Percentiles rank a stretch among this genome's conserved stretches.
Conservation (phyloP, 1,139 yeast species). For the Groenewaldozyma sp. region DNA sequence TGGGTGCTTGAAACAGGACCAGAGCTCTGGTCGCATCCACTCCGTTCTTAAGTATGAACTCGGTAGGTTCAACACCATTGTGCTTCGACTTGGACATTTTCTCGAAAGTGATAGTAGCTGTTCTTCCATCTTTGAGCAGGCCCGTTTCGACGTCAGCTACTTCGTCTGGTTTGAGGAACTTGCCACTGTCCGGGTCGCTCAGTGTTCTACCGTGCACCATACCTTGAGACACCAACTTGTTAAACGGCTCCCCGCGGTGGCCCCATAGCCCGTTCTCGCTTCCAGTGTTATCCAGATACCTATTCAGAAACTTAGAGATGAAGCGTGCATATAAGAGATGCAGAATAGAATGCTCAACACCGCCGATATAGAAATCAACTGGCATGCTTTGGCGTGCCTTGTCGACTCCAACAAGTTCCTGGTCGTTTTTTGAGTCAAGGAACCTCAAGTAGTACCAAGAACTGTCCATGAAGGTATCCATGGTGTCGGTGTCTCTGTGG, state of each 20-base stretch:
- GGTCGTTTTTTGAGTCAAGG: slow-evolving; percentile 57
- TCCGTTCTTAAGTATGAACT: slow-evolving; percentile 70
- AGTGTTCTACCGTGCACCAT: slow-evolving; percentile 95
- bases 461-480: slow-evolving; percentile 97
- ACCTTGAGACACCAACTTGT: slow-evolving; percentile 79
- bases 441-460: slow-evolving; percentile 93
- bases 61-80: slow-evolving; percentile 87
- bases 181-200: slow-evolving; percentile 60
- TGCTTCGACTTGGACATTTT: slow-evolving; percentile 95
- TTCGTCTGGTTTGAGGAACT: slow-evolving; percentile 73
- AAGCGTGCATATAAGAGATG: slow-evolving; percentile 83
- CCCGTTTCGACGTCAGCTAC: slow-evolving; percentile 35
- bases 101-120: slow-evolving; percentile 56
- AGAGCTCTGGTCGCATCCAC: slow-evolving; percentile 95
- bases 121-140: slow-evolving; percentile 42
- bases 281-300: not conserved
- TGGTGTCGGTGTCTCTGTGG: slow-evolving; percentile 87
- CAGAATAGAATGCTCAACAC: slow-evolving; percentile 91
- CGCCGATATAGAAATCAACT: slow-evolving; percentile 86
- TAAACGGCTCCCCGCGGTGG: slow-evolving; percentile 67
- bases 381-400: slow-evolving; percentile 59
- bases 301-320: slow-evolving; percentile 63
- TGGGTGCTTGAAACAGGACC: slow-evolving; percentile 87
- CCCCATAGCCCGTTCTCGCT: slow-evolving; percentile 50
- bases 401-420: slow-evolving; percentile 42